Percentiles rank a stretch among this genome's conserved stretches.
These are phyloP conservation scores for Penicillium janthinellum DNA, from an alignment of 2,329 filamentous ascomycete species.

Conservation along the genomic window DNA sequence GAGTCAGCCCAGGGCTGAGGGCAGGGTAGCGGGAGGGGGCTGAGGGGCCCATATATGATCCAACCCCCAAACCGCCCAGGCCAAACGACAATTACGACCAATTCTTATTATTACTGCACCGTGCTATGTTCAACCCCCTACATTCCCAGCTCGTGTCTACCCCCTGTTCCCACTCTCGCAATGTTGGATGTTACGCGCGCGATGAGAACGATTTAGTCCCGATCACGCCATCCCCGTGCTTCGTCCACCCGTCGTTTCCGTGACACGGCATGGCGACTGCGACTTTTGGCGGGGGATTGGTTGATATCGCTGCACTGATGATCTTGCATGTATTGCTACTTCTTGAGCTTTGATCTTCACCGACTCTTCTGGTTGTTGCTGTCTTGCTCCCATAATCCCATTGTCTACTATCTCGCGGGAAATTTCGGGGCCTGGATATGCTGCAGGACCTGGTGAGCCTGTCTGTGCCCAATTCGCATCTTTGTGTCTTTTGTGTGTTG, in stretches of 20 bases:
- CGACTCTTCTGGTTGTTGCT: background rate
- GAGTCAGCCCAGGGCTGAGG: background rate
- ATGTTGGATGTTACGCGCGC: slow-evolving; percentile 2
- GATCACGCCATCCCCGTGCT: slow-evolving; percentile 31
- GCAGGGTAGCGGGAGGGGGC: background rate
- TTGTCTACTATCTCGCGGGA: background rate
- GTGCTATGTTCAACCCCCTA: slow-evolving; percentile 1
- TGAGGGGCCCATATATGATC: background rate
- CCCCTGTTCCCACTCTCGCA: background rate
- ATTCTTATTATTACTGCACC: slow-evolving; percentile 3
- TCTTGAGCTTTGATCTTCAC: background rate
- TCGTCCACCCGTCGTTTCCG: background rate
- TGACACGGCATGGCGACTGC: background rate
- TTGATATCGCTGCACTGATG: slow-evolving; percentile 10
- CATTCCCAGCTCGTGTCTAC: background rate
- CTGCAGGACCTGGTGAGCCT: background rate
- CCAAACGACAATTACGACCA: background rate
- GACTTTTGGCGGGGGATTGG: slow-evolving; percentile 16
- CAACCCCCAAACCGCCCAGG: background rate
- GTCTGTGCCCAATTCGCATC: background rate
- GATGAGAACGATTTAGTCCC: slow-evolving; percentile 31
- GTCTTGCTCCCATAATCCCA: background rate
- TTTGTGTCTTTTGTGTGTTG: slow-evolving; percentile 11
- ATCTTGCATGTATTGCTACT: slow-evolving; percentile 13
- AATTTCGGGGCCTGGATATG: background rate